Percentiles rank a stretch among this genome's conserved stretches.
Conservation (phyloP, 73 alveolate genomes). For the Paramecium pentaurelia region DNA sequence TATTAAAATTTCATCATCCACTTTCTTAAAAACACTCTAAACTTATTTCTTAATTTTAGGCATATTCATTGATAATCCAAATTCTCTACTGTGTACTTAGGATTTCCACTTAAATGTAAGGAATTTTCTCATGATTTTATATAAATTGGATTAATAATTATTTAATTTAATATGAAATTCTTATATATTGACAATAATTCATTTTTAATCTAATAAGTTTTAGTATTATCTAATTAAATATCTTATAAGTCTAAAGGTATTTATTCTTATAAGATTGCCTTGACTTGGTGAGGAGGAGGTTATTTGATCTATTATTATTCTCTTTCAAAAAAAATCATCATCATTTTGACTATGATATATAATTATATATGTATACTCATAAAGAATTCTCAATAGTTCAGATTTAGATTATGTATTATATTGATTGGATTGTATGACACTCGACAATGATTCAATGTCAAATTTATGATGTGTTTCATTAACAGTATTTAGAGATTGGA, state of each 20-base stretch:
- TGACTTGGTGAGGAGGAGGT: conserved; percentile 53
- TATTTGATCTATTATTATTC: background rate
- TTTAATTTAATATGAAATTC: no score
- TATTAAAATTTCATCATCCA: conserved; percentile 60
- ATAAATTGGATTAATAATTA: no score
- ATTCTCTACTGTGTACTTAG: background rate
- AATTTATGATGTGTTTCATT: conserved; percentile 51
- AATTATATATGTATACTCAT: conserved; percentile 35
- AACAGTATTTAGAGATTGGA: conserved; percentile 23
- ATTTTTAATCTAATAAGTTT: no score
- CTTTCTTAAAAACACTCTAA: background rate
- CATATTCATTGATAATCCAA: background rate
- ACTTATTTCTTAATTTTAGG: background rate
- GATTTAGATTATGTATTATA: conserved; percentile 40
- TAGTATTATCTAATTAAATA: background rate
- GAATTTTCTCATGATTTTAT: no score
- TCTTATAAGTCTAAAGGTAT: background rate
- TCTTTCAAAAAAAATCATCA: conserved; percentile 41
- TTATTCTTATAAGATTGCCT: background rate
- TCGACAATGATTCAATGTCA: conserved; percentile 60
- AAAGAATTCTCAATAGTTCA: conserved; percentile 56
- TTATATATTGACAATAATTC: no score
- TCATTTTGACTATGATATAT: conserved; percentile 12
- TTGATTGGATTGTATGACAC: conserved; percentile 44
- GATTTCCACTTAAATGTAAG: no score